These are phyloP conservation scores for Ceratobasidium sp. DNA, from an alignment of 1,284 basidiomycete genomes.

Conservation along the genomic window DNA sequence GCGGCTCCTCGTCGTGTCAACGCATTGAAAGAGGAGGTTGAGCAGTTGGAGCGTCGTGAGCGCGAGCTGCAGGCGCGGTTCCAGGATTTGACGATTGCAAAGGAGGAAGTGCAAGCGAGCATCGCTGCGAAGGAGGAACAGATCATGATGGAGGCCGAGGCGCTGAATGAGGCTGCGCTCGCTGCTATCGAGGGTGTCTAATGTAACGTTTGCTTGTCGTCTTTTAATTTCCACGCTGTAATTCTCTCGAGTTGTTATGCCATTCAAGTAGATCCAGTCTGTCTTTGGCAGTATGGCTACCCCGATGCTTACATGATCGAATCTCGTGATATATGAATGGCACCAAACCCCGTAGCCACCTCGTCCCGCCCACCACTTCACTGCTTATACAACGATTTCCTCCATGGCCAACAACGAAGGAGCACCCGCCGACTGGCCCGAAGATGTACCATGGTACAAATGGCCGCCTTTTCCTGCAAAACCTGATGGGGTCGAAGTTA, in stretches of 20 bases:
- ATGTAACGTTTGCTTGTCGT: conserved; percentile 1
- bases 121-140: conserved; percentile 78
- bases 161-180: conserved; percentile 69
- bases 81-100: conserved; percentile 83
- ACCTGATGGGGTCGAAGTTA: conserved; percentile 33
- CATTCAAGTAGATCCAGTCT: not conserved
- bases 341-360: conserved; percentile 45
- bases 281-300: no score
- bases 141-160: conserved; percentile 86
- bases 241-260: conserved; percentile 25
- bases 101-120: conserved; percentile 72
- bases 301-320: conserved; percentile 1
- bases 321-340: conserved; percentile 18
- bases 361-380: conserved; percentile 11
- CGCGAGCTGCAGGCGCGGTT: conserved; percentile 82
- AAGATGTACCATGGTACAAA: conserved; percentile 28
- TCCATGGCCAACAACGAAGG: conserved; percentile 18
- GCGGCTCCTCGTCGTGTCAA: conserved; percentile 82
- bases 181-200: conserved; percentile 43
- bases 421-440: conserved; percentile 19
- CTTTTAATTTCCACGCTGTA: conserved; percentile 14
- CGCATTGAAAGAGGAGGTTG: conserved; percentile 86
- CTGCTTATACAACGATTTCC: not conserved
- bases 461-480: conserved; percentile 43
- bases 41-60: conserved; percentile 81